phyloP scores from a whole-genome alignment of 2,329 filamentous ascomycete species.

The Penicillium sp. region DNA sequence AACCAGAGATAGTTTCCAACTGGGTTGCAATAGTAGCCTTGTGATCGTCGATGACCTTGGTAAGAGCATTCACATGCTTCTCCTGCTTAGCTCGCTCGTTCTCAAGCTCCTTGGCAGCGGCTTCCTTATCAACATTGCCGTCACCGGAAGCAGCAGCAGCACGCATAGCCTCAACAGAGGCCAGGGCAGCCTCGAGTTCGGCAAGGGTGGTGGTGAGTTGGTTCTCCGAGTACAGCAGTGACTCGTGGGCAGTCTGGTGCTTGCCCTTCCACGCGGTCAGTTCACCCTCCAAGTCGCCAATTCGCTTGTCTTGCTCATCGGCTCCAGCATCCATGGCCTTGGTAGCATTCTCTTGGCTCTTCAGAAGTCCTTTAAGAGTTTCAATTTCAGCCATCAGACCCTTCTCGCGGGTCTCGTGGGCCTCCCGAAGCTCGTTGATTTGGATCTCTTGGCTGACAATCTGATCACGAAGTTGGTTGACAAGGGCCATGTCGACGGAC shows the following conservation, averaged over 20 bases:
- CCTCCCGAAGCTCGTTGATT: constrained; percentile 70
- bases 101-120: constrained; percentile 48
- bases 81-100: constrained; percentile 59
- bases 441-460: constrained; percentile 83
- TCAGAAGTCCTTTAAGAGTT: constrained; percentile 60
- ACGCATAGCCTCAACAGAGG: constrained; percentile 52
- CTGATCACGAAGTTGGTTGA: constrained; percentile 83
- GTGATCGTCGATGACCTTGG: constrained; percentile 77
- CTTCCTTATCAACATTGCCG: constrained; percentile 35
- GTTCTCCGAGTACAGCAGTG: constrained; percentile 71
- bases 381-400: constrained; percentile 73
- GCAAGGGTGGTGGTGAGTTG: constrained; percentile 71
- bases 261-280: constrained; percentile 73
- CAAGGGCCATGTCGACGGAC: constrained; percentile 87
- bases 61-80: constrained; percentile 62
- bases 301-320: constrained; percentile 55
- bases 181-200: constrained; percentile 69
- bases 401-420: constrained; percentile 71
- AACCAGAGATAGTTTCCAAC: constrained; percentile 66
- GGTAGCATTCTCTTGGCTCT: constrained; percentile 38
- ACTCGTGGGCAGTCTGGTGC: constrained; percentile 69
- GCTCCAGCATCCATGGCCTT: constrained; percentile 35
- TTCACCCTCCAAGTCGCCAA: constrained; percentile 69
- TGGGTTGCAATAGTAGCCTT: constrained; percentile 71
- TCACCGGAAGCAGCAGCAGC: constrained; percentile 41